Percentiles rank a stretch among this genome's conserved stretches.
phyloP scores from a whole-genome alignment of 768 basidiomycete genomes.

The Tremella mesenterica region DNA sequence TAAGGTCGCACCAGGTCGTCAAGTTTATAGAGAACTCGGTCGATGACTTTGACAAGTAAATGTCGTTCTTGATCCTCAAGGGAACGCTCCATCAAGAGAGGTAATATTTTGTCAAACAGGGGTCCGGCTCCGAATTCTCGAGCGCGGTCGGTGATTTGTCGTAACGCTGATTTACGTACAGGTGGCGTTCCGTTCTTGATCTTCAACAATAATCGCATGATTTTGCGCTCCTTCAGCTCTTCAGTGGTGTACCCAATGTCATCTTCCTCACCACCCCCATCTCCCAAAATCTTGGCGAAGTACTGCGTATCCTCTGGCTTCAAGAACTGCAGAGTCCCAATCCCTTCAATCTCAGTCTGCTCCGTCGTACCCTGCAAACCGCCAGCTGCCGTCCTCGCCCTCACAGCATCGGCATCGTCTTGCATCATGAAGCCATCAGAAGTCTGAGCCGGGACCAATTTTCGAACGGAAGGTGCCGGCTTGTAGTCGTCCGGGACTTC shows the following conservation, averaged over 20 bases:
- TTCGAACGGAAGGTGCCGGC: constrained; percentile 56
- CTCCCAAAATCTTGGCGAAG: constrained; percentile 72
- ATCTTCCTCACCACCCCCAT: constrained; percentile 60
- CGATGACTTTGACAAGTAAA: constrained; percentile 95
- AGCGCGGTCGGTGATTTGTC: constrained; percentile 98
- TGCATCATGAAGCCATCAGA: constrained; percentile 88
- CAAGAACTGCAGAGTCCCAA: constrained; percentile 94
- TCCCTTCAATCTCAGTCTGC: constrained; percentile 95
- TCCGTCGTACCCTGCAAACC: constrained; percentile 72
- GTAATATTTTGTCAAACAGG: constrained; percentile 95
- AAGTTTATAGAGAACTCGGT: constrained; percentile 95
- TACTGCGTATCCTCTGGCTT: constrained; percentile 97
- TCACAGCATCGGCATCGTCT: constrained; percentile 76
- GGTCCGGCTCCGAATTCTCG: constrained; percentile 97
- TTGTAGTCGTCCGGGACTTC: constrained; percentile 90
- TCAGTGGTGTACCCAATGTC: constrained; percentile 86
- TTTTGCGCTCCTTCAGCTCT: constrained; percentile 99
- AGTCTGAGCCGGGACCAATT: constrained; percentile 52
- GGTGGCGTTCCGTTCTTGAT: constrained; percentile 99
- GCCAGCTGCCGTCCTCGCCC: constrained; percentile 76
- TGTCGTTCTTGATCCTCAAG: constrained; percentile 98
- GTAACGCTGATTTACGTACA: constrained; percentile 90
- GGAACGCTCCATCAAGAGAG: constrained; percentile 73
- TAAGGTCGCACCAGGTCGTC: constrained; percentile 98
- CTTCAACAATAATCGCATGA: constrained; percentile 93